A percentile compares a stretch with the other conserved stretches of the same genome.
These are phyloP conservation scores for Geosmithia morbida DNA, from an alignment of 2,329 filamentous ascomycete species.

Conservation along the genomic window DNA sequence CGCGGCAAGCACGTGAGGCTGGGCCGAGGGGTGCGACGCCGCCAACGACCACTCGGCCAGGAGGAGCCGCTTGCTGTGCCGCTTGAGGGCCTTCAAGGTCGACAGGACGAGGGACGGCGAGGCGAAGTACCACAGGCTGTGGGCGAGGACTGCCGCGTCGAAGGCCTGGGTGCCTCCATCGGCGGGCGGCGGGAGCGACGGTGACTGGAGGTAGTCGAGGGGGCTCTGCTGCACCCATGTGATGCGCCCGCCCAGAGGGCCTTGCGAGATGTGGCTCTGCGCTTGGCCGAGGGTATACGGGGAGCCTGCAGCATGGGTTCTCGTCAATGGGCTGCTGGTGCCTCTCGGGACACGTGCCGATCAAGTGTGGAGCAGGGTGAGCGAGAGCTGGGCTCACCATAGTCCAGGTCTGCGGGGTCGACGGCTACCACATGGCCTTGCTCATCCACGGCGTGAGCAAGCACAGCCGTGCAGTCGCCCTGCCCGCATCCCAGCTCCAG, in stretches of 20 bases:
- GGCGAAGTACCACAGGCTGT: constrained; percentile 40
- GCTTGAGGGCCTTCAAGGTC: constrained; percentile 9
- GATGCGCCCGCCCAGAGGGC: constrained; percentile 24
- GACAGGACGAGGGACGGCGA: constrained; percentile 13
- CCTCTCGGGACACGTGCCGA: not conserved
- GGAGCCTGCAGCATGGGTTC: too few species aligned
- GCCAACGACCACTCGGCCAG: constrained; percentile 14
- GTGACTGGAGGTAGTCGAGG: constrained; percentile 14
- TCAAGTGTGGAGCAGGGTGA: not conserved
- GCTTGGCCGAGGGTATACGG: constrained; percentile 33
- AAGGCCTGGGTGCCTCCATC: not conserved
- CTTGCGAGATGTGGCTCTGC: constrained; percentile 25
- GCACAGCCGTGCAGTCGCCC: constrained; percentile 38
- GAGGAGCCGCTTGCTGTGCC: constrained; percentile 7
- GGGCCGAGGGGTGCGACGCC: constrained; percentile 19
- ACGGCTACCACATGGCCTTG: constrained; percentile 31
- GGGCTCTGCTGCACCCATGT: constrained; percentile 25
- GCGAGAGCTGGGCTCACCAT: constrained; percentile 16
- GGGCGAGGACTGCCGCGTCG: constrained; percentile 24
- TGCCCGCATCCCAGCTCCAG: constrained; percentile 48
- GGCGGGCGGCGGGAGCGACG: not conserved
- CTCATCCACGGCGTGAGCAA: constrained; percentile 31
- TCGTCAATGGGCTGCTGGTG: too few species aligned
- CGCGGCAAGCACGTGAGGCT: constrained; percentile 36
- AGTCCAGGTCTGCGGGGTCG: constrained; percentile 34